phyloP scores from a whole-genome alignment of 1,284 basidiomycete genomes.

The Fomitopsis betulina region DNA sequence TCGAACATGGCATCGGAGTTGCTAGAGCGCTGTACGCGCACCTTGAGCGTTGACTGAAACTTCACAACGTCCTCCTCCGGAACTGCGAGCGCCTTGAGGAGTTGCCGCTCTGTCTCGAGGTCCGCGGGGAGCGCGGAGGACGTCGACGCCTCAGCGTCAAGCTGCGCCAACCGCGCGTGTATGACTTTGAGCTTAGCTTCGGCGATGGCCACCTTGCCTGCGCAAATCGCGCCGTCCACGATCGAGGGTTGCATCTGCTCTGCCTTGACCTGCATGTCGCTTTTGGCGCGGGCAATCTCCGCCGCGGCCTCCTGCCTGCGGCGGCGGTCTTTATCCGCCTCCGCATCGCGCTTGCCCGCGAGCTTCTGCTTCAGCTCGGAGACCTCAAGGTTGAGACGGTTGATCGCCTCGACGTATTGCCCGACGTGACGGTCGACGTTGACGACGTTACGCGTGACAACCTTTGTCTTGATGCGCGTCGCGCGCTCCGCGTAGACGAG shows the following conservation, averaged over 20 bases:
- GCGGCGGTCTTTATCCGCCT: constrained; percentile 57
- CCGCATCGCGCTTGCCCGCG: constrained; percentile 58
- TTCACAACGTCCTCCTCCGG: constrained; percentile 69
- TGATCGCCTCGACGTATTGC: constrained; percentile 92
- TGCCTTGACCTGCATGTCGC: constrained; percentile 64
- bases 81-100: constrained; percentile 64
- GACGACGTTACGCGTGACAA: constrained; percentile 87
- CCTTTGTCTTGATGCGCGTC: constrained; percentile 95
- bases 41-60: constrained; percentile 55
- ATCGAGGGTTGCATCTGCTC: constrained; percentile 68
- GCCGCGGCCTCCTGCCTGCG: constrained; percentile 64
- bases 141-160: constrained; percentile 45
- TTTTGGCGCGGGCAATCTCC: constrained; percentile 68
- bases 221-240: constrained; percentile 71
- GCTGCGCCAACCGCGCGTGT: constrained; percentile 59
- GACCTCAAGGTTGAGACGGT: constrained; percentile 79
- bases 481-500: constrained; percentile 94
- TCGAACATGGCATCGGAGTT: constrained; percentile 82
- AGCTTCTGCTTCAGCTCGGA: constrained; percentile 85
- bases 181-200: constrained; percentile 67
- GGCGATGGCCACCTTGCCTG: constrained; percentile 75
- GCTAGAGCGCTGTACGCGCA: constrained; percentile 61
- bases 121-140: constrained; percentile 46
- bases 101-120: constrained; percentile 67
- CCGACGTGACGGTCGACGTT: constrained; percentile 92